Base-by-base conservation (phyloP, 116 monocot genomes). In the Posidonia oceanica region DNA sequence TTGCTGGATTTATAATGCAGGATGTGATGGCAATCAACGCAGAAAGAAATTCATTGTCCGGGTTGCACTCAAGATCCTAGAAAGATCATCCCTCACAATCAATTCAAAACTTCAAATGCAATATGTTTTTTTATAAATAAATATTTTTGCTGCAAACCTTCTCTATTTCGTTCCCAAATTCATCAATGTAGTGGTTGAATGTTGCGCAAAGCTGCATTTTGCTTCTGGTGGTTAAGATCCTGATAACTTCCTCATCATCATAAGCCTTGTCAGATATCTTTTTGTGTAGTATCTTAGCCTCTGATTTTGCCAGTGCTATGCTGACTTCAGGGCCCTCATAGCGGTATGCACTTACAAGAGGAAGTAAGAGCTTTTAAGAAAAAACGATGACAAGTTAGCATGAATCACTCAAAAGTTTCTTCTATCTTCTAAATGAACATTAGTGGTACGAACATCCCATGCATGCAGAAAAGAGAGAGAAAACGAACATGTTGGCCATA, bases 221-320 rank as follows among this genome's bases (percentile, higher is more conserved):
- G 94, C 94, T 90, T 73, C 94, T 80, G 17, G 90, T 94, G 11
- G 80, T 76, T 20, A 94, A 75, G 52, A 94, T 86, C 73, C 90
- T 83, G 70, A 87, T 82, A 44, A 94, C 21, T 56, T 94, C 90
- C 5, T 94, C 94, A 71, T 94, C 52, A 61, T 65, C 71, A 71
- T 82, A 90, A 54, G 71, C 83, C 77, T 83, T 90, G 16, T 87
- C 80, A 18, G 55, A 22, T 13, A 94, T 89, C 70, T 85, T 85
- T 39, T 74, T 79, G 55, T 87, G 90, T 14, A 94, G 76, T 17
- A 87, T 59, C 69, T 94, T 90, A 7, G 94, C 94, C 75, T 94
- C 94, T 3, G 87, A 87, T 71, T 85, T 80, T 20, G 94, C 90
- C 63, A 90, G 42, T 39, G 64, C 54, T 60, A 64, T 40, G 78